Conservation (phyloP, 306 rosid genomes). For the Dryas drummondii region DNA sequence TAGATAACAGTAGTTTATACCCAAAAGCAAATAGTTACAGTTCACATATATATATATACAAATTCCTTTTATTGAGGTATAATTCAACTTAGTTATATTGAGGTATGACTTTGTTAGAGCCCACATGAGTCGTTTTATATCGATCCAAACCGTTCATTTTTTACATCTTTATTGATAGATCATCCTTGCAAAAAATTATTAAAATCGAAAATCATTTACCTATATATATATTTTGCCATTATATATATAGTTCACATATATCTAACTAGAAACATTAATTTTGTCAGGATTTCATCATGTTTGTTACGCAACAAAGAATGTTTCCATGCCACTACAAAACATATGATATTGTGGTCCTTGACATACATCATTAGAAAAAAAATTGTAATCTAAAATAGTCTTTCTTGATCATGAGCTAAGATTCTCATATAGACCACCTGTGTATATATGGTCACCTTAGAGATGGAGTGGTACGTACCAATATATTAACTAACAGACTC, state of each 20-base stretch:
- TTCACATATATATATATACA: neutral
- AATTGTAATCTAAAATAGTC: conserved; percentile 1
- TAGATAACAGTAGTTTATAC: conserved; percentile 4
- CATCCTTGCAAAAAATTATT: no score
- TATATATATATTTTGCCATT: no score
- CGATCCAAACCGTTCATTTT: no score
- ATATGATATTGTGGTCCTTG: conserved; percentile 24
- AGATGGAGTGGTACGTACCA: neutral
- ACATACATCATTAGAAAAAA: neutral
- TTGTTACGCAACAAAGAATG: conserved; percentile 22
- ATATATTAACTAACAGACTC: neutral
- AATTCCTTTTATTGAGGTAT: no score
- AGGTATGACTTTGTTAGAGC: no score
- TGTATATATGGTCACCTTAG: conserved; percentile 13
- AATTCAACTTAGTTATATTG: no score
- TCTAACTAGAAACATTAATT: conserved; percentile 19
- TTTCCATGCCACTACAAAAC: neutral
- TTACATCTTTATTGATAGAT: no score
- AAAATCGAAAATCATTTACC: no score
- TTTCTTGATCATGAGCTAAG: conserved; percentile 23
- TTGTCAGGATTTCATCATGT: neutral
- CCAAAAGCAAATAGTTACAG: conserved; percentile 4
- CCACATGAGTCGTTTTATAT: no score
- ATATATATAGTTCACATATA: conserved; percentile 22
- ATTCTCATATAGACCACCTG: conserved; percentile 26